Evolutionary conservation across 225 moss, liverwort and hornwort genomes (phyloP).

Genomic region (Pseudoscleropodium purum): DNA sequence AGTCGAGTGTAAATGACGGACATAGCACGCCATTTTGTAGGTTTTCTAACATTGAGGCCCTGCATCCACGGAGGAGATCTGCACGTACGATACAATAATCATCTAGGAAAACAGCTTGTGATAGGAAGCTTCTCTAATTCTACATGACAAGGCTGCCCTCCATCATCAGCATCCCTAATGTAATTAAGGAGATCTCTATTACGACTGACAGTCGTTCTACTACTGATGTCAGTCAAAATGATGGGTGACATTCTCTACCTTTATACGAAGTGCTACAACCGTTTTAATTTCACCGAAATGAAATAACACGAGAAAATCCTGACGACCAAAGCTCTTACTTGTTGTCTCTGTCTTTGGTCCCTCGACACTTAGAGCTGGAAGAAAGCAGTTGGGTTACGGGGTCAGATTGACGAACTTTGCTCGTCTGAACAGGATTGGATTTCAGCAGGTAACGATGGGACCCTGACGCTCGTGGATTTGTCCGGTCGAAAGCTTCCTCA

Average conservation of each 20-base stretch:
- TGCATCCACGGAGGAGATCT: slow-evolving; percentile 29
- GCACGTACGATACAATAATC: neutral
- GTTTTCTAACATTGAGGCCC: slow-evolving; percentile 26
- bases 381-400: neutral
- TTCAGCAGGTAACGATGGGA: neutral
- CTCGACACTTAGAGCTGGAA: neutral
- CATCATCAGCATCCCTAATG: neutral
- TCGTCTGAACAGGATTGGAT: neutral
- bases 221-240: neutral
- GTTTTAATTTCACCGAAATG: neutral
- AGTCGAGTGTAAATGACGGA: slow-evolving; percentile 10
- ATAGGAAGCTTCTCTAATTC: neutral
- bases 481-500: neutral
- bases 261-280: neutral
- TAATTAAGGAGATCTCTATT: neutral
- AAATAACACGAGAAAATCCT: neutral
- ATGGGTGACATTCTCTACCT: neutral
- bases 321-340: slow-evolving; percentile 10
- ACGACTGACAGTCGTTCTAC: neutral
- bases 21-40: slow-evolving; percentile 17
- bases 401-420: neutral
- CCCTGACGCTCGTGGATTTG: neutral
- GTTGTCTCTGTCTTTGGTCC: slow-evolving; percentile 14
- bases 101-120: neutral
- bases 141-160: neutral